Conservation (phyloP, 495 filamentous ascomycete species). For the Zalerion maritima region DNA sequence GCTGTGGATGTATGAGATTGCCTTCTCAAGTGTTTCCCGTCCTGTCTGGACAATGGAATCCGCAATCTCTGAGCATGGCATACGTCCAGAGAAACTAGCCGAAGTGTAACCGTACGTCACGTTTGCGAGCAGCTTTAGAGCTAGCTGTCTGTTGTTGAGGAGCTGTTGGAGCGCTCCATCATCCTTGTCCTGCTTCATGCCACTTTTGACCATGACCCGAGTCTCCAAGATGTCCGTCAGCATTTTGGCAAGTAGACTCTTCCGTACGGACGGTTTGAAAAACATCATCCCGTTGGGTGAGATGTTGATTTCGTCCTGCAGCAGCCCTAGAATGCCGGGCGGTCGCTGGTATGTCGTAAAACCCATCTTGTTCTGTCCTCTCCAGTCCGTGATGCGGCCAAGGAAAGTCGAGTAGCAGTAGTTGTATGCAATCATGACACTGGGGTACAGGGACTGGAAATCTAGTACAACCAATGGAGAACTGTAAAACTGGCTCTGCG, state of each 20-base stretch:
- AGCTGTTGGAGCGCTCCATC: constrained; percentile 76
- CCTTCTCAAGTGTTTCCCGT: constrained; percentile 84
- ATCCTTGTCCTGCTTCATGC: constrained; percentile 90
- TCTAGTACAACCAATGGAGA: constrained; percentile 84
- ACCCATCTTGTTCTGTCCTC: constrained; percentile 87
- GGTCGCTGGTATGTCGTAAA: constrained; percentile 72
- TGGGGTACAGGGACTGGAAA: constrained; percentile 93
- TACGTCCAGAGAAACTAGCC: constrained; percentile 84
- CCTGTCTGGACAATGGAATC: constrained; percentile 96
- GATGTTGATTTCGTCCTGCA: constrained; percentile 82
- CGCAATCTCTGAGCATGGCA: constrained; percentile 96
- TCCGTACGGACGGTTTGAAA: constrained; percentile 68
- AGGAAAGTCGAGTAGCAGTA: constrained; percentile 98
- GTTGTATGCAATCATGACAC: constrained; percentile 98
- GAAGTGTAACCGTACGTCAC: constrained; percentile 98
- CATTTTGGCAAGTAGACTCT: constrained; percentile 91
- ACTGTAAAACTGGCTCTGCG: constrained; percentile 84
- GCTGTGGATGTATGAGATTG: constrained; percentile 84
- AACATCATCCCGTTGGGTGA: constrained; percentile 96
- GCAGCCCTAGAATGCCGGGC: constrained; percentile 56
- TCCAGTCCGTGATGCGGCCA: constrained; percentile 70
- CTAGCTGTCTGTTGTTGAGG: constrained; percentile 85
- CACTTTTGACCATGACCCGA: constrained; percentile 92
- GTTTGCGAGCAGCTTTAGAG: constrained; percentile 93
- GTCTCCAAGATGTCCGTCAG: constrained; percentile 91